Percentiles rank a stretch among this genome's conserved stretches.
Evolutionary conservation across 495 filamentous ascomycete genomes (phyloP).

Genomic region (Margaritispora aquatica): DNA sequence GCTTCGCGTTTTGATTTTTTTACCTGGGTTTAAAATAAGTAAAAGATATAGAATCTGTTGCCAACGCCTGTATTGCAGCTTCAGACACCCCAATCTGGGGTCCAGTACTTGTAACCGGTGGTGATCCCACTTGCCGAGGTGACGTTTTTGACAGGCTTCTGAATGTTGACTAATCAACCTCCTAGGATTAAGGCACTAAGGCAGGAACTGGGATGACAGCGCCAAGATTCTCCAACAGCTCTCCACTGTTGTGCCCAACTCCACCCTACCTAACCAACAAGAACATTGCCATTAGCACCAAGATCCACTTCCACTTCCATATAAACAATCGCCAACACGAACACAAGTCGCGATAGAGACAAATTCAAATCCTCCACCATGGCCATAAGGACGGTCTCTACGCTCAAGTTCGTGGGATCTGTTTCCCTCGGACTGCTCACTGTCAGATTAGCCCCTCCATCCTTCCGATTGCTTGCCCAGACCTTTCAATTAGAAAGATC

Average conservation of each 20-base stretch:
- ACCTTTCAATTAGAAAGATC: too few species aligned
- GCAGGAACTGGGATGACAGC: neutral
- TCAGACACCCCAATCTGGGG: neutral
- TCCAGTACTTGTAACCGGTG: neutral
- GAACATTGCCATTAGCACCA: neutral
- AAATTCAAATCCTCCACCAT: slow-evolving; percentile 33
- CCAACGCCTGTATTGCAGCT: neutral
- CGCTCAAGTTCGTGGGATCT: slow-evolving; percentile 85
- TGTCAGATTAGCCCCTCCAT: slow-evolving; percentile 41
- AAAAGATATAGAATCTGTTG: neutral
- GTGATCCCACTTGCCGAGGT: neutral
- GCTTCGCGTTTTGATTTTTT: too few species aligned
- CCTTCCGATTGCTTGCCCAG: too few species aligned
- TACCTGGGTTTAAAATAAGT: neutral
- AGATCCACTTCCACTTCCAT: neutral
- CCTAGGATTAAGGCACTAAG: neutral
- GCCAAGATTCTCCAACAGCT: neutral
- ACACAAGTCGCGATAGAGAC: slow-evolving; percentile 12
- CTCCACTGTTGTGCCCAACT: neutral
- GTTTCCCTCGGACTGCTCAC: slow-evolving; percentile 82
- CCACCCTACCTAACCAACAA: neutral
- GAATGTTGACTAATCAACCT: neutral
- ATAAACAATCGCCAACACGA: neutral
- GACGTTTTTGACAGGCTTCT: neutral
- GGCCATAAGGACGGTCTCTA: slow-evolving; percentile 60